Base-by-base conservation (phyloP, 139 green algal species). In the Dunaliella primolecta region DNA sequence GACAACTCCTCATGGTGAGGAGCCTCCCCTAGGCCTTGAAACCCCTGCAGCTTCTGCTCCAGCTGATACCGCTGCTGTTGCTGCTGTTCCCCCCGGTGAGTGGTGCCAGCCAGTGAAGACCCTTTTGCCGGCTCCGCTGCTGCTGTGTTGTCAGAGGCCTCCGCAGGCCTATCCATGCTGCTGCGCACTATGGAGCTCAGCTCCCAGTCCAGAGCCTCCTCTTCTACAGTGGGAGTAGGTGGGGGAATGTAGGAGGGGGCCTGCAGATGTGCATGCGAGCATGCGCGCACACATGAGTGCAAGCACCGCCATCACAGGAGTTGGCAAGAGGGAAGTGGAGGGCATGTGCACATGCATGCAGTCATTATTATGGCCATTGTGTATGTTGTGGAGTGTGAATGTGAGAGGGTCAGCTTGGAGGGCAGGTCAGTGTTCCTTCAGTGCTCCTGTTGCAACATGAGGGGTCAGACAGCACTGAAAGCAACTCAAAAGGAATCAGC, bases 161-260 rank as follows among this genome's bases (percentile, higher is more conserved):
- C 46, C 15, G 46, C 46, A 7, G 46, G 15, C 46, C 46, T 64
- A 64, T 64, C 75, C 35, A 82, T 71, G 78, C 32, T 78, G 36
- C 87, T 35, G 7, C 83, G 38, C 37, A 88, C 81, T 2, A 93
- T 32, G 1, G 84, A 89, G 20, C 83, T 91, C 24, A 94, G 76
- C 83, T 94, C 91, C 91, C 91, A 94, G 81, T 94, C 89, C 46
- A 93, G 81, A 27, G 75, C 87, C 31, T 85, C 78, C 21, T 86
- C 86, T 0, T 80, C 74, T 2, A 36, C 23, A 31, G 74, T 71
- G 34, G 57, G 76, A 29, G n/a, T 2, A n/a, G 75, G 72, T 27
- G 82, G 84, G 20, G 83, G 81, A n/a, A 84, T n/a, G 56, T 84
- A 90, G 1, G 55, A 55, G 1, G 90, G 91, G 29, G 88, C 85